Base-by-base conservation (phyloP, 139 green algal species). In the Auxenochlorella pyrenoidosa region DNA sequence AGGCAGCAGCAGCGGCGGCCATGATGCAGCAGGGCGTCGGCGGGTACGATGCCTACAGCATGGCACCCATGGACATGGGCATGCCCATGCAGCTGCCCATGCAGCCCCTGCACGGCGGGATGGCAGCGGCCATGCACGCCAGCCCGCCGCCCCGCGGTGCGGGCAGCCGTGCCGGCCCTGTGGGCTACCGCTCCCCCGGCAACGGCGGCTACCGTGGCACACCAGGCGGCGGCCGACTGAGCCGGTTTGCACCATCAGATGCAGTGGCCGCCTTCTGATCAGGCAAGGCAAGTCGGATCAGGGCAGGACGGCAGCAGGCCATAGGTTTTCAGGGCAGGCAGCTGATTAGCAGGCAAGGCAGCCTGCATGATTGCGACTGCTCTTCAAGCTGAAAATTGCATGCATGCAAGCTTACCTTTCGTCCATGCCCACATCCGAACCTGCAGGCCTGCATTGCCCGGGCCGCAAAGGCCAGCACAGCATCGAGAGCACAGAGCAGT, bases 151-250 rank as follows among this genome's bases (percentile, higher is more conserved):
- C 54, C 18, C 58, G 79, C 10, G 43, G 36, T 28, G 78, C 51
- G 24, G 58, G 79, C 79, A 65, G 36, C 36, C 79, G 79, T 36
- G 26, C 26, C 24, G 75, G 79, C 26, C 58, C 79, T 34, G 58
- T 28, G 10, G 44, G 44, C 28, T 66, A 43, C 47, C 21, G 79
- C 79, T 40, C 18, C 26, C 80, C 63, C 19, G 43, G 36, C 36
- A 21, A 8, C 32, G 26, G 36, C 1, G 44, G 78, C 34, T 28
- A 72, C 36, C 78, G 78, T 19, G 34, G 60, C 80, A 85, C 80
- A 30, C 80, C 80, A 5, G 63, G 80, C 40, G 54, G 54, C 54
- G 43, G 43, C 51, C 80, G 80, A 60, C 75, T 85, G 80, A 85
- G 80, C 41, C 80, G 80, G 41, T 85, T 76, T 65, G 80, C 80